Evolutionary conservation across 257 asterid species (phyloP).

Genomic region (Solanum dulcamara): DNA sequence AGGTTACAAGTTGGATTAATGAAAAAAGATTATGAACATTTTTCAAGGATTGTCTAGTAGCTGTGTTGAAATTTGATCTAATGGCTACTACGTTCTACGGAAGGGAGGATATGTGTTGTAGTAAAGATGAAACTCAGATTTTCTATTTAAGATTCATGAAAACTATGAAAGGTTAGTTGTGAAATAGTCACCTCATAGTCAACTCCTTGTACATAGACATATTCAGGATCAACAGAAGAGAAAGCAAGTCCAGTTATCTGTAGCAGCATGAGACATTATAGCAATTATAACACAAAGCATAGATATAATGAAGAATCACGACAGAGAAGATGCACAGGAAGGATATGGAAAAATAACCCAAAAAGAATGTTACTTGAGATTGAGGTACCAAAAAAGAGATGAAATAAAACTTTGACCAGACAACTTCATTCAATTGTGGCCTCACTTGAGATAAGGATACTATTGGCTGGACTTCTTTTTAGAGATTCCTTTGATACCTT

Average conservation of each 20-base stretch:
- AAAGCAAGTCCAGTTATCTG: slow-evolving; percentile 92
- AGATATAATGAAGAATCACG: not conserved
- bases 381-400: not conserved
- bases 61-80: not conserved
- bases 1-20: not conserved
- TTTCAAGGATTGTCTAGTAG: not conserved
- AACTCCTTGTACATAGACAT: slow-evolving; percentile 80
- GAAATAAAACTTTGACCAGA: not conserved
- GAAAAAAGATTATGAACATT: not conserved
- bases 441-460: not conserved
- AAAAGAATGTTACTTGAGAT: not conserved
- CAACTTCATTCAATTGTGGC: not conserved
- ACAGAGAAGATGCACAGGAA: not conserved
- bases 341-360: not conserved
- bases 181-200: slow-evolving; percentile 68
- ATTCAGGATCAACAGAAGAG: slow-evolving; percentile 65
- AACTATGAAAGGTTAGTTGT: not conserved
- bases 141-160: not conserved
- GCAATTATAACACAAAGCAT: not conserved
- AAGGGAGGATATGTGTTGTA: not conserved
- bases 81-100: not conserved
- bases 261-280: not conserved
- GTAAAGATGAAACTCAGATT: not conserved
- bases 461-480: not conserved
- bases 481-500: not conserved